Conservation (phyloP, 1,284 basidiomycete species). For the Ganoderma resinaceum region DNA sequence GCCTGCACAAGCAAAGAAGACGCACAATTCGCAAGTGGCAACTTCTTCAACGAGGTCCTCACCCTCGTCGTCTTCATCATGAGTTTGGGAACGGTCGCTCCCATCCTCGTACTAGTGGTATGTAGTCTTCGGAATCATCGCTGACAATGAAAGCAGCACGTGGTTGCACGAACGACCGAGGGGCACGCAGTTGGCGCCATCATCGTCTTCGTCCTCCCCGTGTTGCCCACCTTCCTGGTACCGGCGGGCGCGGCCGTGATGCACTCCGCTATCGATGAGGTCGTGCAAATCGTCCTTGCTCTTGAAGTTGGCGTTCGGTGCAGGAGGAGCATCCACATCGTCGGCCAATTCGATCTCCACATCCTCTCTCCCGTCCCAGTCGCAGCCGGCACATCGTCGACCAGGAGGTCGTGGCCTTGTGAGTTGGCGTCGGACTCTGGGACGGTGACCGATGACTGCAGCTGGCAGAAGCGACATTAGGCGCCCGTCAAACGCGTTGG, state of each 20-base stretch:
- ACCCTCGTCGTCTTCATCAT: conserved; percentile 3
- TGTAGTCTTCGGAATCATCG: conserved; percentile 41
- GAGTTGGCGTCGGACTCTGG: no score
- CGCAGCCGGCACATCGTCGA: no score
- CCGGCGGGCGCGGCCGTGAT: no score
- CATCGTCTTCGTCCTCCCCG: conserved; percentile 3
- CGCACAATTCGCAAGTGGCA: conserved; percentile 32
- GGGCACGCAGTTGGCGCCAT: conserved; percentile 6
- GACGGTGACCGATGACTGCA: no score
- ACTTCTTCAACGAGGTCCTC: conserved; percentile 27
- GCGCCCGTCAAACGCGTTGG: no score
- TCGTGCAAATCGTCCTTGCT: no score
- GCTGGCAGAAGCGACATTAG: no score
- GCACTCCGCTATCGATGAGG: conserved; percentile 17
- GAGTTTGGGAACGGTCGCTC: conserved; percentile 7
- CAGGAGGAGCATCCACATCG: conserved; percentile 30
- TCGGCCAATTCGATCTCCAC: conserved; percentile 19
- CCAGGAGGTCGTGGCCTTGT: no score
- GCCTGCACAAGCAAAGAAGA: not conserved
- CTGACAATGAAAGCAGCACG: conserved; percentile 23
- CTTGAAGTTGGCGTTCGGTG: no score
- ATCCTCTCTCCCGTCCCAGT: conserved; percentile 13
- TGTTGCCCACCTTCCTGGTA: not conserved
- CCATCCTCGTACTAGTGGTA: conserved; percentile 22
- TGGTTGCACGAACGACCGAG: not conserved